Conservation (phyloP, 768 basidiomycete genomes). For the Rhodotorula sphaerocarpa region DNA sequence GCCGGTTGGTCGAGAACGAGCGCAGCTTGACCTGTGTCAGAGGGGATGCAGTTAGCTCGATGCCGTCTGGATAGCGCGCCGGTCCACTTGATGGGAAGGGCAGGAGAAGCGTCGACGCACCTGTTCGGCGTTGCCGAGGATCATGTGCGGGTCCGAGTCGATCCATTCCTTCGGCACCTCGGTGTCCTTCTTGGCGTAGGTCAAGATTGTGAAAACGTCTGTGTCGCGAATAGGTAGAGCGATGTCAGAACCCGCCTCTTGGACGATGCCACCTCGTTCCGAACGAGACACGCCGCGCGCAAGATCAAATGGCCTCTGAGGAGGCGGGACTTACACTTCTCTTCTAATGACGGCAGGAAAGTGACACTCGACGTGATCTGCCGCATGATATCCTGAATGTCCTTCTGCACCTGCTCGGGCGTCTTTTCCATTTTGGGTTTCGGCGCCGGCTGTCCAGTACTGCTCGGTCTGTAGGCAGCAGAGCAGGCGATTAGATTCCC, state of each 20-base stretch:
- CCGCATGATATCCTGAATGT: conserved; percentile 95
- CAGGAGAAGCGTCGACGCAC: conserved; percentile 61
- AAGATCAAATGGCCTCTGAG: too few species aligned
- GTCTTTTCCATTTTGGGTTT: conserved; percentile 45
- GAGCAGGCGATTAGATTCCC: too few species aligned
- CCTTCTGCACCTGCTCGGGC: conserved; percentile 75
- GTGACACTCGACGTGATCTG: conserved; percentile 97
- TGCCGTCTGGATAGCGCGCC: too few species aligned
- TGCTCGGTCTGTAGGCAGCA: too few species aligned
- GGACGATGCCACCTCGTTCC: too few species aligned
- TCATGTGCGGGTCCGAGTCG: conserved; percentile 54
- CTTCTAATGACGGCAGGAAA: conserved; percentile 88
- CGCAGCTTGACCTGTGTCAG: conserved; percentile 65
- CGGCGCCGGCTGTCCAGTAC: background rate
- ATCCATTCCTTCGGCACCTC: conserved; percentile 94
- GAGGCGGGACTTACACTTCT: conserved; percentile 51
- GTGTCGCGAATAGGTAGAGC: background rate
- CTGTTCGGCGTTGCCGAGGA: conserved; percentile 50
- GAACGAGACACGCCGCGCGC: too few species aligned
- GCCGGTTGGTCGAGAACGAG: conserved; percentile 95
- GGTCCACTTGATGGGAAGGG: too few species aligned
- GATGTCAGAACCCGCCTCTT: too few species aligned
- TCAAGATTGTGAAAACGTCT: conserved; percentile 90
- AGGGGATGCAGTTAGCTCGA: too few species aligned
- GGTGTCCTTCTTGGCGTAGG: conserved; percentile 84